Base-by-base conservation (phyloP, 441 rosid genomes). In the Mallotus repandus region DNA sequence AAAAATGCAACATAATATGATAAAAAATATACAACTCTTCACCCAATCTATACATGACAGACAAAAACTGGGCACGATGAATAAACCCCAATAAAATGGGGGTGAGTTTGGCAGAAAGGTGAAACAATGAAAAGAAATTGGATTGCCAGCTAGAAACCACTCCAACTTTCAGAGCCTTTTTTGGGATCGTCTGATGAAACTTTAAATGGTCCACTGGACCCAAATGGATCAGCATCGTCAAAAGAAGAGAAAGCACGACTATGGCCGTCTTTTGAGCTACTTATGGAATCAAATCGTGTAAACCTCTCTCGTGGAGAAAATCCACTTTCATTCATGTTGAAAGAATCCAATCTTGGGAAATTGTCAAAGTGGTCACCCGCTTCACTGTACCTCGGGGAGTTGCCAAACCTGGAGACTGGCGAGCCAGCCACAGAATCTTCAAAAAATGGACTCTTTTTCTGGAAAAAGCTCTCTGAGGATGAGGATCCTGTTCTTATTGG, bases 391-490 rank as follows among this genome's bases (percentile, higher is more conserved):
- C 97, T 84, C 4, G 99, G 87, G 50, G 97, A 93, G 88, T 89
- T 90, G 71, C 89, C 91, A 59, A 87, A 87, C 80, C 87, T 91
- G 63, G 98, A 91, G 50, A 83, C 81, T 70, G 99, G 97, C 55
- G 96, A 89, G 80, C 91, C 79, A 63, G 99, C 96, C 21, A 89
- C 97, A 35, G 99, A 96, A 75, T 93, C 99, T 62, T 96, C 99
- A 70, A 96, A 91, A 76, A 88, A 89, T 43, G 86, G 80, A 70
- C 93, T 85, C 83, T 82, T 87, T 77, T 79, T 93, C 77, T 76
- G 84, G 67, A 80, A 83, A 43, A 69, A 77, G 71, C 81, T 83
- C 52, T 84, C 94, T 22, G 86, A 77, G 45, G 79, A 73, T n/a
- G 94, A 90, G 76, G 97, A 91, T 78, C 80, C 94, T 58, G 85